Conservation (phyloP, 306 rosid genomes). For the Vigna hirtella region DNA sequence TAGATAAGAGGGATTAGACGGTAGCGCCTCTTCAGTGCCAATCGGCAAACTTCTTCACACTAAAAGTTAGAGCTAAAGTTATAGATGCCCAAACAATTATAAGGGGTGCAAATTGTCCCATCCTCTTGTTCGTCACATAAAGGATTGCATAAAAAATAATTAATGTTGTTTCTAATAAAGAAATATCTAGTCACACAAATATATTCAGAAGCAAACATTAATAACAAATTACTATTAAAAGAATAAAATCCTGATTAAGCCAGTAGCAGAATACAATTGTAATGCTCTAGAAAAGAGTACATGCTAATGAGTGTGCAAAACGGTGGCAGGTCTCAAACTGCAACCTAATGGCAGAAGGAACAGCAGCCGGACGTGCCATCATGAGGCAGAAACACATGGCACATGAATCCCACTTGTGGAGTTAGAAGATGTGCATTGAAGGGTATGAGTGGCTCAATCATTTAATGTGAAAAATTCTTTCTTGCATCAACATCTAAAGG, state of each 20-base stretch:
- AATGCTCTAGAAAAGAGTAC: conserved; percentile 14
- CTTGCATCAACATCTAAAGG: no score
- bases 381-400: no score
- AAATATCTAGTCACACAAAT: conserved; percentile 28
- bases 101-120: conserved; percentile 22
- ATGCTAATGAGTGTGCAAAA: background rate
- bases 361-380: no score
- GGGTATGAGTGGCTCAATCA: no score
- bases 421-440: no score
- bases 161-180: conserved; percentile 26
- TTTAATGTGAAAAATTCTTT: no score
- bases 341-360: no score
- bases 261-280: background rate
- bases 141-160: conserved; percentile 21
- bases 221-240: conserved; percentile 15
- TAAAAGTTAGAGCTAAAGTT: conserved; percentile 48
- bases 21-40: conserved; percentile 88
- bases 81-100: conserved; percentile 38
- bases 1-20: conserved; percentile 76
- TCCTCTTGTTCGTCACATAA: conserved; percentile 30
- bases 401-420: no score
- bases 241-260: conserved; percentile 4
- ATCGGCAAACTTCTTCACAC: conserved; percentile 97
- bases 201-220: conserved; percentile 24
- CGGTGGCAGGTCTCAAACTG: no score